Percentiles rank a stretch among this genome's conserved stretches.
Evolutionary conservation across 75 land plant genomes (phyloP).

Genomic region (Cunninghamia lanceolata): DNA sequence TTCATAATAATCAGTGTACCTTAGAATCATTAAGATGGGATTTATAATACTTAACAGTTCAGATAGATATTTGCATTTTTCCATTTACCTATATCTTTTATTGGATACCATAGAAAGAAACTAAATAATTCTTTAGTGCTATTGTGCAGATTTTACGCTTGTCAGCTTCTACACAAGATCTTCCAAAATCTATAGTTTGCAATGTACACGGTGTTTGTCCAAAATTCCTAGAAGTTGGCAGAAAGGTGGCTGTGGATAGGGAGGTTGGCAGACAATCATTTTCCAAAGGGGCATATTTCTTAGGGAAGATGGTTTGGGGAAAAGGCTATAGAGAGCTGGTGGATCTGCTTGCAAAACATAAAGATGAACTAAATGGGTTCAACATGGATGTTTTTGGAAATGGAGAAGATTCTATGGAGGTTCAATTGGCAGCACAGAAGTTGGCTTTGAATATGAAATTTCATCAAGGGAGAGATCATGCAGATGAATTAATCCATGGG

Average conservation of each 20-base stretch:
- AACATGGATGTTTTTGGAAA: constrained; percentile 85
- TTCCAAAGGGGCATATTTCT: constrained; percentile 88
- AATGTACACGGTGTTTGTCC: constrained; percentile 99
- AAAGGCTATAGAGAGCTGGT: constrained; percentile 94
- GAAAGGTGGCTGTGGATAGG: constrained; percentile 62
- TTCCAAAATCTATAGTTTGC: constrained; percentile 86
- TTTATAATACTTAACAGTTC: not conserved
- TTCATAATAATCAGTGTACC: not conserved
- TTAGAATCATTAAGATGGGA: not conserved
- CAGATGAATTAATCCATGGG: constrained; percentile 92
- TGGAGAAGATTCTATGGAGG: constrained; percentile 92
- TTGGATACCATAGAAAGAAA: not conserved
- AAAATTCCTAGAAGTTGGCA: constrained; percentile 79
- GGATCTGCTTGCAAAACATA: constrained; percentile 79
- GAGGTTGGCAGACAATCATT: constrained; percentile 57
- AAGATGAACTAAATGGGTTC: constrained; percentile 69
- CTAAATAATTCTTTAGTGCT: not conserved
- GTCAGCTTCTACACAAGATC: constrained; percentile 91
- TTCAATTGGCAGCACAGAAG: constrained; percentile 58
- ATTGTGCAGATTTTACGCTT: constrained; percentile 73
- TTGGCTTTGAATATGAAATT: constrained; percentile 71
- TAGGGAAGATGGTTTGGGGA: constrained; percentile 99
- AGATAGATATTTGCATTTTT: not conserved
- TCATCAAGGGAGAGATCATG: constrained; percentile 94
- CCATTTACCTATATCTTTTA: not conserved